A percentile compares a stretch with the other conserved stretches of the same genome.
Evolutionary conservation across 148 eudicot genomes (phyloP).

Genomic region (Vaccinium corymbosum): DNA sequence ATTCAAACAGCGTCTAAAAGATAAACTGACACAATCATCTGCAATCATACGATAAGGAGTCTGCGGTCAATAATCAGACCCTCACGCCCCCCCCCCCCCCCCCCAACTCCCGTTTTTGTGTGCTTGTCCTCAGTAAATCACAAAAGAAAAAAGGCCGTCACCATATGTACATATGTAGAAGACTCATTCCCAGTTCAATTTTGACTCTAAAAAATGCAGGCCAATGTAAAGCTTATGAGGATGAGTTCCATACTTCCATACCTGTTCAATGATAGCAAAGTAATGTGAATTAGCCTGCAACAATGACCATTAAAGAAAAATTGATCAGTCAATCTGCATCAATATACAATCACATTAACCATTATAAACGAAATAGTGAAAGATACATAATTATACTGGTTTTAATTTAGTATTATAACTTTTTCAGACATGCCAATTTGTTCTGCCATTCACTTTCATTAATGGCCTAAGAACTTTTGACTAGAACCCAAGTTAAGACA

Average conservation of each 20-base stretch:
- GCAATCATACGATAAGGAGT: neutral
- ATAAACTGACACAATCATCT: neutral
- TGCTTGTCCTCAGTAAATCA: neutral
- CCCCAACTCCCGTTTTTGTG: neutral
- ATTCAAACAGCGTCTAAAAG: neutral
- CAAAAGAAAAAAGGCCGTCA: neutral
- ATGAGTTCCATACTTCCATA: constrained; percentile 38
- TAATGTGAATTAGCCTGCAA: constrained; percentile 99
- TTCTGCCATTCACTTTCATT: neutral
- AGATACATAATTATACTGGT: neutral
- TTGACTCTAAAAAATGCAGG: neutral
- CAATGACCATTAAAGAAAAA: constrained; percentile 6
- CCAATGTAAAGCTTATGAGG: constrained; percentile 13
- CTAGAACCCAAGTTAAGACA: neutral
- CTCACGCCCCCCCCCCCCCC: no score
- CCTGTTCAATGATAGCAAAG: constrained; percentile 97
- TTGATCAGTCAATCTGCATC: constrained; percentile 9
- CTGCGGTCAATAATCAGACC: neutral
- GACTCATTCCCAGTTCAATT: neutral
- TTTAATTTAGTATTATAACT: neutral
- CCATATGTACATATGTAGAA: neutral
- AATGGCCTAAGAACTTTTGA: neutral
- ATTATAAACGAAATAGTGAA: neutral
- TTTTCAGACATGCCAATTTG: neutral
- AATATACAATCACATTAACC: neutral